Base-by-base conservation (phyloP, 1,284 basidiomycete species). In the Hemileia vastatrix region DNA sequence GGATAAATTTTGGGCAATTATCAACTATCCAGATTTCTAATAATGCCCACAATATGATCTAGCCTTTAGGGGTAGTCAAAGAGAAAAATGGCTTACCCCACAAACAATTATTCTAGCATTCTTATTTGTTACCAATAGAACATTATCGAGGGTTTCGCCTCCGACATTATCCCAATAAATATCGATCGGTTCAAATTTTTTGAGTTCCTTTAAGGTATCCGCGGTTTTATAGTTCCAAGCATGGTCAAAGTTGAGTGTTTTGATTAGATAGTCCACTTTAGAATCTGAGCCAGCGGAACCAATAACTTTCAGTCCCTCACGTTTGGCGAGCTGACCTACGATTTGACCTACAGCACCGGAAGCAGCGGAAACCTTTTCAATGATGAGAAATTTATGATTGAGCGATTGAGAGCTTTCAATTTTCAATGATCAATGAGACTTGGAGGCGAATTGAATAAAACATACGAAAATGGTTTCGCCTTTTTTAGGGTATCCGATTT, bases 281-380 rank as follows among this genome's bases (percentile, higher is more conserved):
- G 76, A 74, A 11, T 79, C 77, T 6, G 75, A 74, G 33, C 79
- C 77, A 11, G 77, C 77, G 1, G 77, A 78, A 5, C 73, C 76
- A 50, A 80, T 76, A 23, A 80, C 77, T 59, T 76, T 77, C 44
- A 77, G 58, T 2, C 78, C 78, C 21, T 76, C 71, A 1, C 50
- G 45, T 66, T 80, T 79, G 3, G 78, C 77, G 11, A 80, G 66
- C 63, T 79, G 78, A 31, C 75, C 67, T 43, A 77, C 76, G 6
- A 72, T 52, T 9, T 68, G 67, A 33, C 75, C 75, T 27, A 76
- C 75, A 11, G 72, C 64, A 27, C 75, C 72, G 24, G 67, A 67
- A 3, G 69, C 74, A 11, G 72, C 68, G 13, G 68, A 68, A 32
- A 76, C 70, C 49, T 50, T 6, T 24, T 50, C 2, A 27, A 27